These are phyloP conservation scores for Rhizomucor miehei DNA, from an alignment of 371 early-diverging fungal genomes.

Conservation along the genomic window DNA sequence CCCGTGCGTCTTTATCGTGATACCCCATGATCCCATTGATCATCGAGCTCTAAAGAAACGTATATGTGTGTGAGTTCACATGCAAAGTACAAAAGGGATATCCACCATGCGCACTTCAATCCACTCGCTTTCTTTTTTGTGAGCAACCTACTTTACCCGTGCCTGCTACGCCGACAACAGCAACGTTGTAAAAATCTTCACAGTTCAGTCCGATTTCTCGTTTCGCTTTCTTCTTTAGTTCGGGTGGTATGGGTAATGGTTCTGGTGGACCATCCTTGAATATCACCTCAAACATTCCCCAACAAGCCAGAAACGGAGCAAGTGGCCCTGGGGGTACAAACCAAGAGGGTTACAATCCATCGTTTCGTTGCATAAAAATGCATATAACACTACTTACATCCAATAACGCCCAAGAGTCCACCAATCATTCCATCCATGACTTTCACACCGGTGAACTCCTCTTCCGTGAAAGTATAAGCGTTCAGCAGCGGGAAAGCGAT, in stretches of 20 bases:
- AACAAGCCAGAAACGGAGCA: conserved; percentile 44
- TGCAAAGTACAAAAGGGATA: not conserved
- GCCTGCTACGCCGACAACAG: conserved; percentile 40
- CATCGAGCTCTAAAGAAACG: conserved; percentile 32
- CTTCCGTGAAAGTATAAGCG: conserved; percentile 39
- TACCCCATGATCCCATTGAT: conserved; percentile 47
- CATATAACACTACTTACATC: conserved; percentile 27
- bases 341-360: not conserved
- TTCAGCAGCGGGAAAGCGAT: conserved; percentile 47
- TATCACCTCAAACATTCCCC: conserved; percentile 34
- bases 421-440: conserved; percentile 45
- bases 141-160: conserved; percentile 32
- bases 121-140: too few species aligned
- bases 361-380: not conserved
- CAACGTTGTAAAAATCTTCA: conserved; percentile 42
- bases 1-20: conserved; percentile 26
- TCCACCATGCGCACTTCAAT: conserved; percentile 4
- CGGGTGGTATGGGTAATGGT: conserved; percentile 25
- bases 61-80: too few species aligned
- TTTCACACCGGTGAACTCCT: conserved; percentile 38
- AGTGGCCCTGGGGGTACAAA: conserved; percentile 33
- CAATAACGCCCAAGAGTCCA: conserved; percentile 44
- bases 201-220: conserved; percentile 33
- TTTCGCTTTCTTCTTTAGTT: conserved; percentile 26
- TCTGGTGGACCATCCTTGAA: conserved; percentile 36